Evolutionary conservation across 805 yeast species (phyloP).

Genomic region (Saccharomycopsis sp.): DNA sequence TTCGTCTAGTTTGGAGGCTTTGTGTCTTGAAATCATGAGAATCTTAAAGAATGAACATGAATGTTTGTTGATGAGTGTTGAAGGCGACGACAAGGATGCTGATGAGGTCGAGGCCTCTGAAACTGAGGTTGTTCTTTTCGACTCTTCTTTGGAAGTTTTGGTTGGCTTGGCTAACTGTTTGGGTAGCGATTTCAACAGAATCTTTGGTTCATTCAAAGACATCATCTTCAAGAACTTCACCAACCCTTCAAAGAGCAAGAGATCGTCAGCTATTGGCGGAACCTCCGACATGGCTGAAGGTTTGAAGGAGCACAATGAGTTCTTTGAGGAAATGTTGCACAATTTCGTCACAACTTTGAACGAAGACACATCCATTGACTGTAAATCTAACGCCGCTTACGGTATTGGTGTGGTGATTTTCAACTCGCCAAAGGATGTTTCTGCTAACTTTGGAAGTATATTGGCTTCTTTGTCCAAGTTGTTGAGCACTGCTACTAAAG

Average conservation of each 20-base stretch:
- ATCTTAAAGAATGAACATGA: constrained; percentile 78
- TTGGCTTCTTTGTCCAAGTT: constrained; percentile 63
- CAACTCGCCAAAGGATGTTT: constrained; percentile 45
- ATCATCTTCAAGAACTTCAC: constrained; percentile 49
- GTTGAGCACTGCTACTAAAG: constrained; percentile 72
- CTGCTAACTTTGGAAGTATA: constrained; percentile 60
- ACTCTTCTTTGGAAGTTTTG: constrained; percentile 79
- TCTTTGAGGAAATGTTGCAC: constrained; percentile 61
- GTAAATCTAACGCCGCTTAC: constrained; percentile 91
- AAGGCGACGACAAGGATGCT: constrained; percentile 49
- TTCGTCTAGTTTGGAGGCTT: constrained; percentile 51
- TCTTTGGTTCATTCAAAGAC: constrained; percentile 68
- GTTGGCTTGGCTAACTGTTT: constrained; percentile 71
- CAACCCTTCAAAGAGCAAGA: constrained; percentile 62
- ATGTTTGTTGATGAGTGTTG: constrained; percentile 73
- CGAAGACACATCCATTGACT: constrained; percentile 75
- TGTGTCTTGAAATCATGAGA: constrained; percentile 66
- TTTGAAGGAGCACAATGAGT: constrained; percentile 59
- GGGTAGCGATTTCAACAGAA: constrained; percentile 67
- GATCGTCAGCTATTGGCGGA: constrained; percentile 82
- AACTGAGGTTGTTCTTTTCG: constrained; percentile 65
- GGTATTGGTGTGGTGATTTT: constrained; percentile 78
- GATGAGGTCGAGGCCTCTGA: constrained; percentile 53
- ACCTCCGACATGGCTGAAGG: constrained; percentile 84
- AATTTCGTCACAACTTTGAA: constrained; percentile 63